Percentiles rank a stretch among this genome's conserved stretches.
phyloP scores from a whole-genome alignment of 495 filamentous ascomycete species.

The Umbilicaria muhlenbergii region DNA sequence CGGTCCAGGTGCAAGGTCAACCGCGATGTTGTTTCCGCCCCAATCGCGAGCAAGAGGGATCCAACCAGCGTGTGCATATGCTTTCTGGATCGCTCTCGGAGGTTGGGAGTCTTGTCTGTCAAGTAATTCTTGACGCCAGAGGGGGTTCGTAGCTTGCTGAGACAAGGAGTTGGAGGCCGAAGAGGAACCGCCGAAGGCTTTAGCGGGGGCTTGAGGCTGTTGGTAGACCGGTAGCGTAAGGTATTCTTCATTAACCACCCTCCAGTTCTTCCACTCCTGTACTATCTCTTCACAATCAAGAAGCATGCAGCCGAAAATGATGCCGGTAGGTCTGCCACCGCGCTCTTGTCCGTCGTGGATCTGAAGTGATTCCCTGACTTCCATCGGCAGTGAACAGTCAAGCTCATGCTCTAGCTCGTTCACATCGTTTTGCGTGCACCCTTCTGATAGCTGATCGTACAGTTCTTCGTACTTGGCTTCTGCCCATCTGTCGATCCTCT shows the following conservation, averaged over 20 bases:
- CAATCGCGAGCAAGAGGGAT: slow-evolving; percentile 93
- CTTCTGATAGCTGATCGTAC: slow-evolving; percentile 81
- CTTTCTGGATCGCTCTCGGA: slow-evolving; percentile 70
- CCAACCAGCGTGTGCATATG: slow-evolving; percentile 89
- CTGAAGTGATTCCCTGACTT: slow-evolving; percentile 82
- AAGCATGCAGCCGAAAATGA: slow-evolving; percentile 88
- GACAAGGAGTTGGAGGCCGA: slow-evolving; percentile 32
- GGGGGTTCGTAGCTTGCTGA: slow-evolving; percentile 35
- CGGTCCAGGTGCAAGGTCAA: slow-evolving; percentile 87
- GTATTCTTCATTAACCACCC: slow-evolving; percentile 78
- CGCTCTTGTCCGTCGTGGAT: slow-evolving; percentile 94
- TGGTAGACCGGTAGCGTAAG: slow-evolving; percentile 40
- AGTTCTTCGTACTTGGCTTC: slow-evolving; percentile 93
- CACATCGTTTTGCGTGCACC: slow-evolving; percentile 82
- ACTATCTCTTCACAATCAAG: slow-evolving; percentile 98
- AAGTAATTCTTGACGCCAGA: slow-evolving; percentile 77
- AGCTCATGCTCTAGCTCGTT: slow-evolving; percentile 95
- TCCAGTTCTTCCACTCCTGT: slow-evolving; percentile 96
- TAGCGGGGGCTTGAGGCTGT: slow-evolving; percentile 42
- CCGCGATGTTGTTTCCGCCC: slow-evolving; percentile 93
- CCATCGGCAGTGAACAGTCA: slow-evolving; percentile 84
- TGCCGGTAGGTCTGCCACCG: slow-evolving; percentile 75
- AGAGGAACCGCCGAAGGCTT: slow-evolving; percentile 50
- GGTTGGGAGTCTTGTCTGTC: slow-evolving; percentile 81
- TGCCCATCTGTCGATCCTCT: slow-evolving; percentile 81